Evolutionary conservation across 371 early-diverging fungal species (phyloP).

Genomic region (Actinomucor elegans): DNA sequence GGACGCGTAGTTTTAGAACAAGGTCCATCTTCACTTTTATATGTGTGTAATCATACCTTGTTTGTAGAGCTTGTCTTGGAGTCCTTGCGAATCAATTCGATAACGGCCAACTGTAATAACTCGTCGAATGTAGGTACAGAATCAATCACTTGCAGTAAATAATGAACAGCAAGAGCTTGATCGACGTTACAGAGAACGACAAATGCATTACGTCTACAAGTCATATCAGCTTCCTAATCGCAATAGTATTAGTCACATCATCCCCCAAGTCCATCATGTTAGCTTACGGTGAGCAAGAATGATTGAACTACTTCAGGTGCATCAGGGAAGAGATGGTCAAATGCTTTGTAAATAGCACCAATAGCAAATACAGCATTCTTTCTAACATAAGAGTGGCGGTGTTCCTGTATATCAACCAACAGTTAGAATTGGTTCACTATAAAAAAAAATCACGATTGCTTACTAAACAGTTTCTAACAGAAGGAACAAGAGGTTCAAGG

Average conservation of each 20-base stretch:
- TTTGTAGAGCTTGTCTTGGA: slow-evolving; percentile 75
- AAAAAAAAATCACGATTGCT: slow-evolving; percentile 9
- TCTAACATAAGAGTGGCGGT: slow-evolving; percentile 96
- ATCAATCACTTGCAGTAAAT: slow-evolving; percentile 70
- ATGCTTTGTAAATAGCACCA: slow-evolving; percentile 81
- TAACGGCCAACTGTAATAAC: slow-evolving; percentile 87
- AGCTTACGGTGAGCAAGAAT: slow-evolving; percentile 67
- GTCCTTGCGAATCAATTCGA: slow-evolving; percentile 94
- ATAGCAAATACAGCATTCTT: slow-evolving; percentile 97
- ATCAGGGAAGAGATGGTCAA: slow-evolving; percentile 93
- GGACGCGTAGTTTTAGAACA: background rate
- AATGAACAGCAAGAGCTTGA: slow-evolving; percentile 80
- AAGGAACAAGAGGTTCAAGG: slow-evolving; percentile 92
- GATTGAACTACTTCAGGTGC: slow-evolving; percentile 88
- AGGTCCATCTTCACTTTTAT: background rate
- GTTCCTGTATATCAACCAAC: slow-evolving; percentile 59
- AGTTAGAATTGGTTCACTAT: no score
- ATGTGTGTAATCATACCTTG: slow-evolving; percentile 53
- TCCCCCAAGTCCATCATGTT: background rate
- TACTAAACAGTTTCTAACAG: slow-evolving; percentile 87
- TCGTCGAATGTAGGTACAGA: slow-evolving; percentile 86
- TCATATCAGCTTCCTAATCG: slow-evolving; percentile 84
- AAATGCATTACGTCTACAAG: slow-evolving; percentile 94
- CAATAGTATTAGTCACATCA: background rate
- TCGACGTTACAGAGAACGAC: slow-evolving; percentile 83